Evolutionary conservation across 2,329 filamentous ascomycete species (phyloP).

Genomic region (Fusarium decemcellulare): DNA sequence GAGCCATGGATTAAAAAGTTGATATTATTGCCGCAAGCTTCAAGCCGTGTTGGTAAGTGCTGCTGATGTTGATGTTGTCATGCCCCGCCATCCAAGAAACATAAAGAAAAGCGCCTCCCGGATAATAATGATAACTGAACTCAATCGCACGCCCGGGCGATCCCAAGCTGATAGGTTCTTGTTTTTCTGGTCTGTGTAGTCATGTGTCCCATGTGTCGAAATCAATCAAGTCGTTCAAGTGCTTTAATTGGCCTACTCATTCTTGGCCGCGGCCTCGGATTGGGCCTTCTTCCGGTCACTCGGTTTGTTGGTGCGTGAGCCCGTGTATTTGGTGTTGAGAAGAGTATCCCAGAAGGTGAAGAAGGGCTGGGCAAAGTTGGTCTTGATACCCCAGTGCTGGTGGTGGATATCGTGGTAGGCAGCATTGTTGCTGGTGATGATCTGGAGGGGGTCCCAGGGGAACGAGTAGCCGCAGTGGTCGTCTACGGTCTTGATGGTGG

Average conservation of each 20-base stretch:
- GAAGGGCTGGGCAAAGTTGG: slow-evolving; percentile 91
- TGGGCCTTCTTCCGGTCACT: slow-evolving; percentile 51
- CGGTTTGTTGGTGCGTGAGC: slow-evolving; percentile 63
- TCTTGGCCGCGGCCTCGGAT: slow-evolving; percentile 31
- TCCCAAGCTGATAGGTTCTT: slow-evolving; percentile 24
- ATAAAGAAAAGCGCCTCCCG: slow-evolving; percentile 30
- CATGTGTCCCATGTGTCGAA: slow-evolving; percentile 40
- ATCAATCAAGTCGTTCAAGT: slow-evolving; percentile 41
- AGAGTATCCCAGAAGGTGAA: slow-evolving; percentile 96
- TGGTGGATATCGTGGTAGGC: slow-evolving; percentile 98
- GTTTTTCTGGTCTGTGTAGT: slow-evolving; percentile 28
- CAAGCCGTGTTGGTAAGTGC: slow-evolving; percentile 37
- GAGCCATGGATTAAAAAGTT: slow-evolving; percentile 43
- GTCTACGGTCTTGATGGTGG: slow-evolving; percentile 96
- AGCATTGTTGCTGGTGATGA: slow-evolving; percentile 94
- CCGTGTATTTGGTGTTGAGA: slow-evolving; percentile 86
- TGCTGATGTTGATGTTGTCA: slow-evolving; percentile 34
- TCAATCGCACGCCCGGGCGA: slow-evolving; percentile 38
- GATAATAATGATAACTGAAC: slow-evolving; percentile 20
- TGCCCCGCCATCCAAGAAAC: slow-evolving; percentile 37
- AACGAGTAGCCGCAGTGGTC: slow-evolving; percentile 98
- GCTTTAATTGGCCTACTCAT: slow-evolving; percentile 28
- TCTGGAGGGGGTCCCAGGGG: slow-evolving; percentile 94
- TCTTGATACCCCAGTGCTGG: slow-evolving; percentile 99
- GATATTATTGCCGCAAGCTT: slow-evolving; percentile 42